These are phyloP conservation scores for Moesziomyces globuligerus DNA, from an alignment of 1,284 basidiomycete species.

Conservation along the genomic window DNA sequence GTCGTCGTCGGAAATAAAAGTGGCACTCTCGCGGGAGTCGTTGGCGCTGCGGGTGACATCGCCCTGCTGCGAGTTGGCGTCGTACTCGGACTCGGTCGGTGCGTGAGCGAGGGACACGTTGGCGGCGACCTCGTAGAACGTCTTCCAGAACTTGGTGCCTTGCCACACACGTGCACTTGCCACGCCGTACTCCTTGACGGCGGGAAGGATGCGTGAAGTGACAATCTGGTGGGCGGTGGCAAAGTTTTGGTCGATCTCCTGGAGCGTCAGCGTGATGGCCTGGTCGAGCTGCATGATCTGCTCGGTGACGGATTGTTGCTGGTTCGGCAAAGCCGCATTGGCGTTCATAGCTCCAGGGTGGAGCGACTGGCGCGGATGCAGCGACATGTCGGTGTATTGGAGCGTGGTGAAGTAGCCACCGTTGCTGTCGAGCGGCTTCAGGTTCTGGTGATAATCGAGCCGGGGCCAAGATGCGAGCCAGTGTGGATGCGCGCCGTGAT, in stretches of 20 bases:
- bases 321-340: slow-evolving; percentile 31
- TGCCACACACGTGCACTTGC: slow-evolving; percentile 87
- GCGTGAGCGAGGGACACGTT: slow-evolving; percentile 75
- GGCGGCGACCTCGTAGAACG: slow-evolving; percentile 90
- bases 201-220: slow-evolving; percentile 81
- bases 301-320: slow-evolving; percentile 73
- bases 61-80: slow-evolving; percentile 38
- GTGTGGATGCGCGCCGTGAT: no score
- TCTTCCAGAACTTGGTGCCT: slow-evolving; percentile 94
- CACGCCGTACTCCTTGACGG: slow-evolving; percentile 86
- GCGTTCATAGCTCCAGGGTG: slow-evolving; percentile 38
- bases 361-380: slow-evolving; percentile 47
- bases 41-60: slow-evolving; percentile 32
- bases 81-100: slow-evolving; percentile 38
- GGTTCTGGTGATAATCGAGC: no score
- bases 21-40: slow-evolving; percentile 30
- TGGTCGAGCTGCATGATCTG: slow-evolving; percentile 96
- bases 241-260: slow-evolving; percentile 94
- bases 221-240: slow-evolving; percentile 88
- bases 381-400: slow-evolving; percentile 25
- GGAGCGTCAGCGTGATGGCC: slow-evolving; percentile 80
- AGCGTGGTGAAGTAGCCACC: neutral
- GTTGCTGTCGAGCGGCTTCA: neutral
- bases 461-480: no score
- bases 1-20: slow-evolving; percentile 31